phyloP scores from a whole-genome alignment of 306 rosid genomes.

The Vachellia collinsii region DNA sequence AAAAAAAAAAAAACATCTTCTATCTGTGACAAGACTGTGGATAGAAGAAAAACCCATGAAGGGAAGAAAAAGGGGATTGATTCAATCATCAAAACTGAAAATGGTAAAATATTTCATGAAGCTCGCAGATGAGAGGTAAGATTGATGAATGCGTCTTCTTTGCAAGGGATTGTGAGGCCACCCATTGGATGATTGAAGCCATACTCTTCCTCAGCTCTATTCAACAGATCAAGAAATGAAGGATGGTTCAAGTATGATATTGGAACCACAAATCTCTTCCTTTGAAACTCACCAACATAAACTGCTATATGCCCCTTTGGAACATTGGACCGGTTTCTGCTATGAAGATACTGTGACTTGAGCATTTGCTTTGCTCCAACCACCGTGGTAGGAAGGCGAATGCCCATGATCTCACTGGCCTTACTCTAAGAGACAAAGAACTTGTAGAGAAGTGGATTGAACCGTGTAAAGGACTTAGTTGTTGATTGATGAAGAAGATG shows the following conservation, averaged over 20 bases:
- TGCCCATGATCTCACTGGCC: slow-evolving; percentile 48
- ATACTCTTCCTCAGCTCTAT: slow-evolving; percentile 75
- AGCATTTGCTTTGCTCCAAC: slow-evolving; percentile 51
- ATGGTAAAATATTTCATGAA: slow-evolving; percentile 30
- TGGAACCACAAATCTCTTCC: slow-evolving; percentile 72
- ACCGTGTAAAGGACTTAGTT: not conserved
- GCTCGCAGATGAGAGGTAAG: slow-evolving; percentile 62
- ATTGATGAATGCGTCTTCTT: slow-evolving; percentile 68
- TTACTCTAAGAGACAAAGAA: not conserved
- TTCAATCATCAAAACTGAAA: slow-evolving; percentile 17
- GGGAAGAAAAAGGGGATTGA: not conserved
- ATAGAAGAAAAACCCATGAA: slow-evolving; percentile 37
- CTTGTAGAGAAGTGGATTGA: not conserved
- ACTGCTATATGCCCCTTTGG: slow-evolving; percentile 83
- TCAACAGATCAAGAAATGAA: slow-evolving; percentile 61
- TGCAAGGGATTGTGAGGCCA: slow-evolving; percentile 74
- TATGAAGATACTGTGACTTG: slow-evolving; percentile 41
- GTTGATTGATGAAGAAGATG: not conserved
- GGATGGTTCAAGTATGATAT: slow-evolving; percentile 74
- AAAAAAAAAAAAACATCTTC: slow-evolving; percentile 4
- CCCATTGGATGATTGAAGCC: slow-evolving; percentile 85
- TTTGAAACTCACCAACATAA: slow-evolving; percentile 71
- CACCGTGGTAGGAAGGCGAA: slow-evolving; percentile 50
- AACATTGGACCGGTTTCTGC: slow-evolving; percentile 51
- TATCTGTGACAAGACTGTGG: slow-evolving; percentile 26